Conservation (phyloP, 202 grass and related monocot genomes). For the Zizania palustris region DNA sequence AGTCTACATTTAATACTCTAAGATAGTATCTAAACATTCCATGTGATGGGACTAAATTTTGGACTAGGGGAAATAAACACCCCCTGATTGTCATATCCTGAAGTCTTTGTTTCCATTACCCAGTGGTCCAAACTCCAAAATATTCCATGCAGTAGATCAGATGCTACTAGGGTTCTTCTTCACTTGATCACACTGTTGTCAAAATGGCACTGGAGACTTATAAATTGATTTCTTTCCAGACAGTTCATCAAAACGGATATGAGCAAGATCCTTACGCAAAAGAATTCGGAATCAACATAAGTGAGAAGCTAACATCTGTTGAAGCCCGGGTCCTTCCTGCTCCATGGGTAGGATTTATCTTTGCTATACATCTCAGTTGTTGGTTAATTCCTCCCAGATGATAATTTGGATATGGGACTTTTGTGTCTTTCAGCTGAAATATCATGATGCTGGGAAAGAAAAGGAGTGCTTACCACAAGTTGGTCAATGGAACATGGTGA, state of each 20-base stretch:
- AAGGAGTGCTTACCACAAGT: slow-evolving; percentile 98
- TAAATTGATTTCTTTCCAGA: slow-evolving; percentile 60
- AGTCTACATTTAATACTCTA: no score
- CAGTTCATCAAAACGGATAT: slow-evolving; percentile 94
- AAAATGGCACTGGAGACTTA: not conserved
- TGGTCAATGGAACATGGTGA: slow-evolving; percentile 99
- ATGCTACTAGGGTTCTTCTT: slow-evolving; percentile 36
- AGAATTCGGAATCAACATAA: slow-evolving; percentile 98
- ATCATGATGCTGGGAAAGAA: slow-evolving; percentile 95
- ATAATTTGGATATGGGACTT: slow-evolving; percentile 18
- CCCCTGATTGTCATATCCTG: slow-evolving; percentile 22
- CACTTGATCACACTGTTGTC: not conserved
- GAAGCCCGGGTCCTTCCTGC: slow-evolving; percentile 98
- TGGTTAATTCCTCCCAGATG: not conserved
- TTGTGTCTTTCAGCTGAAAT: slow-evolving; percentile 72
- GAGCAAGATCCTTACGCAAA: slow-evolving; percentile 97
- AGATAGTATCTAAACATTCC: no score
- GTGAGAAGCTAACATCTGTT: slow-evolving; percentile 90
- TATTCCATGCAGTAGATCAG: slow-evolving; percentile 30
- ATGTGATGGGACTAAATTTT: no score
- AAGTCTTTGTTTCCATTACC: slow-evolving; percentile 33
- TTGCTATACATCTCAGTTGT: slow-evolving; percentile 28
- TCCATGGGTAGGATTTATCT: slow-evolving; percentile 71
- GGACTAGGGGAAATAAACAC: not conserved
- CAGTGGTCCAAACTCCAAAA: slow-evolving; percentile 49